Conservation (phyloP, 2,329 filamentous ascomycete genomes). For the Scedosporium aurantiacum region DNA sequence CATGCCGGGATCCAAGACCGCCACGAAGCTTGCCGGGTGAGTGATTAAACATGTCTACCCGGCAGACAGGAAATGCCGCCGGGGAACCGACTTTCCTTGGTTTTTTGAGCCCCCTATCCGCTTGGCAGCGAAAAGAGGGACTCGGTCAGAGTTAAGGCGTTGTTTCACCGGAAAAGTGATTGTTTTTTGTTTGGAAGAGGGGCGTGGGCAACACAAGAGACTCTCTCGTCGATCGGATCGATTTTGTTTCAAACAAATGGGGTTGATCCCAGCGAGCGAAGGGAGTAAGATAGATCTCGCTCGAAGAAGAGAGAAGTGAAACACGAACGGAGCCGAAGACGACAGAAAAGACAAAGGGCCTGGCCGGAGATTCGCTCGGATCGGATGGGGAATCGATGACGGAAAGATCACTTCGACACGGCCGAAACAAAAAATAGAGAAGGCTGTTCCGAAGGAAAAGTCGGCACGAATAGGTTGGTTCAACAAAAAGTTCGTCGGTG, state of each 20-base stretch:
- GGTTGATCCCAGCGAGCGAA: background rate
- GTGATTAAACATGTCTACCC: constrained; percentile 7
- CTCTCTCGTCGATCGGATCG: background rate
- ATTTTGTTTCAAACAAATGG: background rate
- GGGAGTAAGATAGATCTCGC: background rate
- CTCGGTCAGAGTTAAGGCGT: background rate
- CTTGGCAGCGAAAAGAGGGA: constrained; percentile 1
- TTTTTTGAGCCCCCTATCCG: background rate
- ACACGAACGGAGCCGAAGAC: too few relatives aligned
- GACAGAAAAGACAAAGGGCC: too few relatives aligned
- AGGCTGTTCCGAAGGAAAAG: too few relatives aligned
- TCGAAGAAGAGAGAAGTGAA: background rate
- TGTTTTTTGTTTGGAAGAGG: background rate
- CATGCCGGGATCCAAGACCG: constrained; percentile 6
- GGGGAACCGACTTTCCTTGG: constrained; percentile 3
- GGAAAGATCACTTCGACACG: too few relatives aligned
- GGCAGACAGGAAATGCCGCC: constrained; percentile 4
- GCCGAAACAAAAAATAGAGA: too few relatives aligned
- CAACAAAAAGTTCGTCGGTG: too few relatives aligned
- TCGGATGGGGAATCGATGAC: too few relatives aligned
- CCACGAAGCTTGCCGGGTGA: constrained; percentile 5
- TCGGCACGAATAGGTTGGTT: too few relatives aligned
- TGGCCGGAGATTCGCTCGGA: too few relatives aligned
- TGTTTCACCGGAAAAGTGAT: background rate
- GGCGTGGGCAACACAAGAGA: background rate